Base-by-base conservation (phyloP, 2,329 filamentous ascomycete genomes). In the Westerdykella ornata region DNA sequence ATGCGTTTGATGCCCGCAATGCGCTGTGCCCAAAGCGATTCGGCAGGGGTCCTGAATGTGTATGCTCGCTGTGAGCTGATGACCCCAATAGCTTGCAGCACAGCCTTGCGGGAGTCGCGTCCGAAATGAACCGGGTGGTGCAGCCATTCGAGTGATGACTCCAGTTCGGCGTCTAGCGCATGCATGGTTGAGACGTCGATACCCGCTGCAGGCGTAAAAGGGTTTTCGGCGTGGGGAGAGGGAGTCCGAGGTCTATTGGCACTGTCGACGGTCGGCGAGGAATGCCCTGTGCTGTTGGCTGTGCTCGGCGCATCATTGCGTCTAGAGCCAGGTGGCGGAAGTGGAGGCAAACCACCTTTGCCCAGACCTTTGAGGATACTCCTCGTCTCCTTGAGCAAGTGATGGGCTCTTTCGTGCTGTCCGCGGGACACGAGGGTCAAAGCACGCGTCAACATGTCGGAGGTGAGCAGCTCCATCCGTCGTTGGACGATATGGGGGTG, bases 381-480 rank as follows among this genome's bases (percentile, higher is more conserved):
- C 29, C 90, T 79, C 3, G 92, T 98, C 71, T 98, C 92, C 49
- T 84, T 86, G 29, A 98, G 75, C 3, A 98, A 78, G 42, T 94
- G 94, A 54, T 94, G 85, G 0, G 89, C 92, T 28, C 89, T 84
- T 58, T 98, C 92, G 62, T 96, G 87, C 67, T 97, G 90, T 26
- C 87, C 88, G 29, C 88, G 81, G 45, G 87, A 87, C 15, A 97
- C 89, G 15, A 98, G 77, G 0, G 88, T 95, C 46, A 98, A 72
- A 12, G 92, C 89, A 44, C 92, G 78, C 6, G 88, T 94, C 48
- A 98, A 77, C 92, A 98, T 98, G 63, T 98, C 92, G 1, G 90
- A 97, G 2, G 92, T 97, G 39, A 98, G 77, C 20, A 98, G 74
- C 67, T 98, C 92, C 92, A 98, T 98, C 35, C 92, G 84, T 31